Base-by-base conservation (phyloP, 1,284 basidiomycete genomes). In the Cryptococcus sp. region DNA sequence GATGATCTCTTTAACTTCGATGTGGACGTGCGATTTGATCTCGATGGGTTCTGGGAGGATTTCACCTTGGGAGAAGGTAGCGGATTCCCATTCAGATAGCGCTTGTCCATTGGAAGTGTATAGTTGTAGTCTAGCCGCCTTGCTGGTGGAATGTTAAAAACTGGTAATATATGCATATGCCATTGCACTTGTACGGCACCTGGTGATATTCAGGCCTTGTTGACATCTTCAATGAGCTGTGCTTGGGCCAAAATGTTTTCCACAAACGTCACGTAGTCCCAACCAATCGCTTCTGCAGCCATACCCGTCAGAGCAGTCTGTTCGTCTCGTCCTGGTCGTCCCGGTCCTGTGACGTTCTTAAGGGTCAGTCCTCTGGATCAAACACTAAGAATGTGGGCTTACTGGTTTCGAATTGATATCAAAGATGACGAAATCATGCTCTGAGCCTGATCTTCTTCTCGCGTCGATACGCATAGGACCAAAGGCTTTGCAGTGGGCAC, bases 21-120 rank as follows among this genome's bases (percentile, higher is more conserved):
- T 34, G 55, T 56, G 13, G 66, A 73, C 54, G 57, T 70, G 50
- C 65, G 67, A 25, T 71, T 73, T 52, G 70, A 73, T 41, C 53
- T 73, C 11, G 66, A 71, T 24, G 70, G 69, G 1, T 73, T 73
- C 50, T 73, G 66, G 65, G 70, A 71, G 32, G 70, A 73, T 56
- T 73, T 71, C 54, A 67, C 66, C 13, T 49, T 71, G 4, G 70
- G 67, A 1, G 69, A 71, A 55, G 59, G 55, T 11, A 65, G 68
- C 24, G 69, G 68, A 3, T 71, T 73, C 51, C 69, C 69, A 9
- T 73, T 73, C 57, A 61, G 60, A 37, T 64, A 14, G 16, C 16
- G 4, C 36, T 39, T 34, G 16, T 34, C 10, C 32, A 34, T 9
- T 4, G 36, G 14, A 14, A 39, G 5, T 7, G 5, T 28, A 11